Percentiles rank a stretch among this genome's conserved stretches.
These are phyloP conservation scores for Juncus inflexus DNA, from an alignment of 176 grass and related monocot species.

Conservation along the genomic window DNA sequence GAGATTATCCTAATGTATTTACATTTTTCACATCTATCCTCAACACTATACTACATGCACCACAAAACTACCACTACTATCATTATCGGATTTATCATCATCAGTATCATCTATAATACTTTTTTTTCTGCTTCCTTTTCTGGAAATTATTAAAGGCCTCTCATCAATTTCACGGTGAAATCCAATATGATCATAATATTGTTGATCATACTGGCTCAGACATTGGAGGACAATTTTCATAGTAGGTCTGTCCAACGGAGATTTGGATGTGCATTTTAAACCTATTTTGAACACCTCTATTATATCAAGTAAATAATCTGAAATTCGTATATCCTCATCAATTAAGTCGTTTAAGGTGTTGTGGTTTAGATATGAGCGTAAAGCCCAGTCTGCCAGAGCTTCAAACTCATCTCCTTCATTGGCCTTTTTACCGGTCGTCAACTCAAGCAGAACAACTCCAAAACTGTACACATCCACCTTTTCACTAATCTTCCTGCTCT, in stretches of 20 bases:
- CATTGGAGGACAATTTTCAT: conserved; percentile 49
- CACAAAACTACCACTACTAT: conserved; percentile 4
- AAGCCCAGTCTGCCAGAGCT: conserved; percentile 37
- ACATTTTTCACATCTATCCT: too few species aligned
- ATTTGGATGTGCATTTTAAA: conserved; percentile 33
- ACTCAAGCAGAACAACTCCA: conserved; percentile 58
- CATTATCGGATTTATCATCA: conserved; percentile 9
- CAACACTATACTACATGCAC: conserved; percentile 12
- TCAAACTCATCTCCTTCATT: conserved; percentile 39
- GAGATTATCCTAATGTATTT: too few species aligned
- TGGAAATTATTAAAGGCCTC: conserved; percentile 13
- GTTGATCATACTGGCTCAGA: conserved; percentile 20
- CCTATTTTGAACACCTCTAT: conserved; percentile 37
- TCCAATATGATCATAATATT: not conserved
- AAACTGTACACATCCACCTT: conserved; percentile 67
- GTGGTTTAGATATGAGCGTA: conserved; percentile 7
- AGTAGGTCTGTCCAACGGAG: conserved; percentile 28
- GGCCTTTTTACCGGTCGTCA: conserved; percentile 28
- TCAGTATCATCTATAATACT: conserved; percentile 2
- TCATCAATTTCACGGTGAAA: not conserved
- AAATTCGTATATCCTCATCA: conserved; percentile 17
- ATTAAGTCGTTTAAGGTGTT: conserved; percentile 22
- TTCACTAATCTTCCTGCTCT: conserved; percentile 37
- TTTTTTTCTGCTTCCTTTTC: conserved; percentile 19
- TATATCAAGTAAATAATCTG: conserved; percentile 28